Evolutionary conservation across 108 stramenopile species (phyloP), one percentile per base, ranked within the genome.

Genomic region (Nitzschia sp.): DNA sequence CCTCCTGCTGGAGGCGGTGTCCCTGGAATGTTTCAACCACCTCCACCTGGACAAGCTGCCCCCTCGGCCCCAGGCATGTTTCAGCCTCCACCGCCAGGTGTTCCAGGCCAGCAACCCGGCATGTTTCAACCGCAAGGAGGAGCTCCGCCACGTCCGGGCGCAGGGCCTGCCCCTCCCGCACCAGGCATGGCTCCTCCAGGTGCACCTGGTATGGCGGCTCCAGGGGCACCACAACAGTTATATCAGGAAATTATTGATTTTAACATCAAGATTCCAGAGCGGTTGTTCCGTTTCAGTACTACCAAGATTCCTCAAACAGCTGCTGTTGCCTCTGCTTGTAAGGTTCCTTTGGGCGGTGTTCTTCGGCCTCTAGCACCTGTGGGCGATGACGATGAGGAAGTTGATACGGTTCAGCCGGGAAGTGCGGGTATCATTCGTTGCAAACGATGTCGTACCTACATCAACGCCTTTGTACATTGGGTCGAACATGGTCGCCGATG

Each of bases 381-480:
- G 8, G 25, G 45, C 0, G 53, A 34, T 2, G 86, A 79, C 8
- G 85, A 86, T 1, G 87, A 86, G 11, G 89, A 86, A 8, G 74
- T 95, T 6, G 80, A 81, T 26, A 95, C 95, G 13, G 90, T 98
- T 15, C 93, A 97, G 75, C 96, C 96, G n/a, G 94, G 95, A 27
- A 86, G 87, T 27, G 88, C 91, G 32, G 98, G 98, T 38, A 98
- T 98, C 69, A 86, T 99, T 62, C 91, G 98, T 26, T 99, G 98
- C 68, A 97, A 98, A 75, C 70, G 91, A 2, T 99, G 98, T 72
- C 93, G 98, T 28, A 97, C 98, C 32, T 99, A 99, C 91, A 96
- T 99, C 72, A 99, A 99, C 79, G 97, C 98, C 31, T 99, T 97
- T 70, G 98, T 98, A 17, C 64, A 80, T n/a, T 99, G 96, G 96